Evolutionary conservation across 257 asterid genomes (phyloP).

Genomic region (Catharanthus roseus): DNA sequence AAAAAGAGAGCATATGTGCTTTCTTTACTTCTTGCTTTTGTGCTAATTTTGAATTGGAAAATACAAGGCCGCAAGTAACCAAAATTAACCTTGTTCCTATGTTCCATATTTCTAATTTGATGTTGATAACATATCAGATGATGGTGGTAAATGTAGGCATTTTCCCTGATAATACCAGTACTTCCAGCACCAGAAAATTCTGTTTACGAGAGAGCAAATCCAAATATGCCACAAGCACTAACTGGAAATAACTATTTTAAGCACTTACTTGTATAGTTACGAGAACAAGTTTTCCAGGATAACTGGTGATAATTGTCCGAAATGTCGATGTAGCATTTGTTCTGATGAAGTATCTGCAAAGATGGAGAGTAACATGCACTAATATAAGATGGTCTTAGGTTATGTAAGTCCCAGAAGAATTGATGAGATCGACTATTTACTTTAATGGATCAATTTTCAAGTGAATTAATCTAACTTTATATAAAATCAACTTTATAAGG

Average conservation of each 20-base stretch:
- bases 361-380: not conserved
- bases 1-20: not conserved
- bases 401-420: not conserved
- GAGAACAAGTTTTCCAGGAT: constrained; percentile 74
- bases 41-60: not conserved
- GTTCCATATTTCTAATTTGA: not conserved
- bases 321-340: constrained; percentile 88
- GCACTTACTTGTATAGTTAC: constrained; percentile 73
- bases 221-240: constrained; percentile 7
- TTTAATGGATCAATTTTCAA: not conserved
- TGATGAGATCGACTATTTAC: not conserved
- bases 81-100: not conserved
- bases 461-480: not conserved
- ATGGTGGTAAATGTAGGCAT: not conserved
- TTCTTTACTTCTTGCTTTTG: not conserved
- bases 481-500: not conserved
- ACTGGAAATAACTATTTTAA: not conserved
- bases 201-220: not conserved
- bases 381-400: not conserved
- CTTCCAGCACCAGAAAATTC: not conserved
- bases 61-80: not conserved
- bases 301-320: constrained; percentile 65
- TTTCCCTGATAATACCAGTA: not conserved
- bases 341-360: constrained; percentile 61
- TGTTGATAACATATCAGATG: not conserved